These are phyloP conservation scores for Wickerhamomyces strasburgensis DNA, from an alignment of 805 yeast species.

Conservation along the genomic window DNA sequence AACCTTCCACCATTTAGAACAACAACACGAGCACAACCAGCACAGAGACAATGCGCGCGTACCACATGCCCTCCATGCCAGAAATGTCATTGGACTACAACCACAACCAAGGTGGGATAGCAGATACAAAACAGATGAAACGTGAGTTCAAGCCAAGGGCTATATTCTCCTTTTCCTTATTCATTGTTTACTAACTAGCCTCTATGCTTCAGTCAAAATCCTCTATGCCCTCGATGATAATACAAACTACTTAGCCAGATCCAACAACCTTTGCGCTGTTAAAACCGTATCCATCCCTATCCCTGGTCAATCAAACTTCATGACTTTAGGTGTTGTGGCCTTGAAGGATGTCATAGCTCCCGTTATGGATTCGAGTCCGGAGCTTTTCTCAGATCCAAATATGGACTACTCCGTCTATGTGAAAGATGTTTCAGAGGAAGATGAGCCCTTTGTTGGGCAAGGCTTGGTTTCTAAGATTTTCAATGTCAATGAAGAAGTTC, in stretches of 20 bases:
- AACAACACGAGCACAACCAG: not conserved
- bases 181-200: conserved; percentile 2
- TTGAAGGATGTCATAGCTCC: conserved; percentile 42
- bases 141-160: conserved; percentile 11
- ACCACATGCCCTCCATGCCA: conserved; percentile 28
- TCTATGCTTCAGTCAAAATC: conserved; percentile 26
- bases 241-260: conserved; percentile 39
- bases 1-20: not conserved
- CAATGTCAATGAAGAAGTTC: conserved; percentile 26
- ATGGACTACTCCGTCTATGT: conserved; percentile 42
- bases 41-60: conserved; percentile 21
- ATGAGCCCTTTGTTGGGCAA: conserved; percentile 47
- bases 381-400: conserved; percentile 32
- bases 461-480: conserved; percentile 35
- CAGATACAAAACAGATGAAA: conserved; percentile 21
- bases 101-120: conserved; percentile 8
- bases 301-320: conserved; percentile 37
- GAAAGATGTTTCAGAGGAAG: conserved; percentile 45
- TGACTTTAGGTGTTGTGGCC: conserved; percentile 37
- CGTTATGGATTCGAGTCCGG: conserved; percentile 42
- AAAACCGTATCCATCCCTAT: conserved; percentile 40
- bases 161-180: not conserved
- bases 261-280: conserved; percentile 31
- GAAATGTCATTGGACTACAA: conserved; percentile 22
- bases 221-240: conserved; percentile 39